Base-by-base conservation (phyloP, 2,329 filamentous ascomycete genomes). In the Thyridium curvatum region DNA sequence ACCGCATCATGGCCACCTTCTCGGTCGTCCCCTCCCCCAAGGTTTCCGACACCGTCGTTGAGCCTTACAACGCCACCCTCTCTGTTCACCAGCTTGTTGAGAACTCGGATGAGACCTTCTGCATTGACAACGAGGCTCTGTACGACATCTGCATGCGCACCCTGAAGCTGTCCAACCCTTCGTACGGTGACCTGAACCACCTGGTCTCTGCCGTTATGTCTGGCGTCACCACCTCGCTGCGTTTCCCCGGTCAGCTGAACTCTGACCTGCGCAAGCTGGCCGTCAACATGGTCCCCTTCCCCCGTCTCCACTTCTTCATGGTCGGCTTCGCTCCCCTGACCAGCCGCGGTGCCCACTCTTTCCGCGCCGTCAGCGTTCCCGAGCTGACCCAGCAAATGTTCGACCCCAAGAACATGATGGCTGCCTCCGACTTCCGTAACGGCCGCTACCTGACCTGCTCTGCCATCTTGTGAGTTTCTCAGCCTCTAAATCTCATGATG, bases 351-450 rank as follows among this genome's bases (percentile, higher is more conserved):
- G 85, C 91, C 53, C 71, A 94, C 79, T 88, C 86, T 55, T 98
- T 97, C 91, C 93, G 93, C 64, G 91, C 93, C 53, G 86, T 97
- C 68, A 90, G 84, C 61, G 93, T 98, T 46, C 91, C 93, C 42
- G 93, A 98, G 79, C 81, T 98, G 68, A 97, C 93, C 60, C 93
- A 98, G 78, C 93, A 98, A 72, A 97, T 98, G 89, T 98, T 94
- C 78, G 93, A 98, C 77, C 91, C 93, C 61, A 98, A 97, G 89
- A 98, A 98, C 84, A 98, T 98, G 91, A 98, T 98, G 93, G 93
- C 93, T 72, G 93, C 93, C 51, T 94, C 90, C 49, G 93, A 98
- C 77, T 98, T 98, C 89, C 88, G 93, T 61, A 98, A 97, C 71
- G 93, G 93, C 68, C 93, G 93, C 61, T 98, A 98, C 79, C 82